Conservation (phyloP, 257 asterid species). For the Marsdenia floribunda region DNA sequence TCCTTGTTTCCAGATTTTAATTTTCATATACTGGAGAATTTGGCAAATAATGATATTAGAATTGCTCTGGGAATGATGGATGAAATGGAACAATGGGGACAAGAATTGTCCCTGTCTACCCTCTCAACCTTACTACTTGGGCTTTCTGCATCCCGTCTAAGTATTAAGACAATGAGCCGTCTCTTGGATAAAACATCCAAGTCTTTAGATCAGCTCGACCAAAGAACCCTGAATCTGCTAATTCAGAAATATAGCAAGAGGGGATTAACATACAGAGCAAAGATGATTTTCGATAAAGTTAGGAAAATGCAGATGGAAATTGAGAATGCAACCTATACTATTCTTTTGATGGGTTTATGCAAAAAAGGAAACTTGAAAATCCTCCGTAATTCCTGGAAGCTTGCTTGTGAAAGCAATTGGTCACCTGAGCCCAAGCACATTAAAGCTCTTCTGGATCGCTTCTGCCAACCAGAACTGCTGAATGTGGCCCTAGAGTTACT, state of each 20-base stretch:
- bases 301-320: constrained; percentile 33
- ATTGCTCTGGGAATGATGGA: constrained; percentile 34
- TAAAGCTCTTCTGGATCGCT: constrained; percentile 35
- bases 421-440: constrained; percentile 48
- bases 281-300: constrained; percentile 52
- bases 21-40: constrained; percentile 31
- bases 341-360: constrained; percentile 44
- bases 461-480: constrained; percentile 48
- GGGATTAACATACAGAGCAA: constrained; percentile 48
- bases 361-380: constrained; percentile 48
- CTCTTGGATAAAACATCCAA: constrained; percentile 32
- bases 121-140: constrained; percentile 39
- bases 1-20: constrained; percentile 67
- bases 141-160: constrained; percentile 33
- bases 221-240: constrained; percentile 49
- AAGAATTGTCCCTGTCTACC: constrained; percentile 43
- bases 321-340: constrained; percentile 45
- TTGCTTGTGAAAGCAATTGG: constrained; percentile 59
- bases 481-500: constrained; percentile 57
- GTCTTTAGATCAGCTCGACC: constrained; percentile 49
- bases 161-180: constrained; percentile 31
- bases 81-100: constrained; percentile 78
- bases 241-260: constrained; percentile 49
- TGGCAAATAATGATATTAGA: constrained; percentile 25
- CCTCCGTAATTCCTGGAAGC: constrained; percentile 34